Conservation (phyloP, 78 protist species). For the Paulinella micropora region DNA sequence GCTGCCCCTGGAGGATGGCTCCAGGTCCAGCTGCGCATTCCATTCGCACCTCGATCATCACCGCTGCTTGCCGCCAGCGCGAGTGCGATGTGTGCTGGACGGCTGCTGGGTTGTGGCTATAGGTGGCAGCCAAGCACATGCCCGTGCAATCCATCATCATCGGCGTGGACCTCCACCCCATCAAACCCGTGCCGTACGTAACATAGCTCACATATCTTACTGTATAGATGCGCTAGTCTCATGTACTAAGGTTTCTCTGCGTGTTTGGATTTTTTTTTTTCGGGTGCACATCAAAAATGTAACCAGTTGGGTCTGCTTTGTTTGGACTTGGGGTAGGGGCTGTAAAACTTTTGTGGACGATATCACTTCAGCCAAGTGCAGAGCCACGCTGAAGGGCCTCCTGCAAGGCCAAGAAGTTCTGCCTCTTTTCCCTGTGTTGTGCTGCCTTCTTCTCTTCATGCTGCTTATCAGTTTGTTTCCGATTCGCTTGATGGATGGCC, state of each 20-base stretch:
- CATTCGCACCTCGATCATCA: neutral
- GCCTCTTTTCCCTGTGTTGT: constrained; percentile 22
- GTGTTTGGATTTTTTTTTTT: neutral
- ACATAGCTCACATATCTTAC: neutral
- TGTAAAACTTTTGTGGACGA: constrained; percentile 67
- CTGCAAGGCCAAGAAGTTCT: constrained; percentile 45
- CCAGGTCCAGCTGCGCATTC: too few species aligned
- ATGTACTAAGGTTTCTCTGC: neutral
- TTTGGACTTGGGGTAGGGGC: neutral
- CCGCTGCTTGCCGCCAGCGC: neutral
- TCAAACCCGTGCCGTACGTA: constrained; percentile 66
- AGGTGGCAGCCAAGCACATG: constrained; percentile 76
- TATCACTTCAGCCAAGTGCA: constrained; percentile 85
- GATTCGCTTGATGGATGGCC: neutral
- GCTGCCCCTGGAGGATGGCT: too few species aligned
- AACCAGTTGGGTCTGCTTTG: neutral
- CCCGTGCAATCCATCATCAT: constrained; percentile 69
- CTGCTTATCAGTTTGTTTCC: neutral
- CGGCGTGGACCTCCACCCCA: constrained; percentile 92
- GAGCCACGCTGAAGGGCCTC: constrained; percentile 40
- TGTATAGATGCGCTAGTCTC: neutral
- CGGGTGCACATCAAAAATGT: neutral
- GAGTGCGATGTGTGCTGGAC: too few species aligned
- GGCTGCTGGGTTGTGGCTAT: constrained; percentile 73
- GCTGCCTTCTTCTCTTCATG: too few species aligned